These are phyloP conservation scores for Chloranthus sessilifolius DNA, from an alignment of 164 flowering plant species.

Conservation along the genomic window DNA sequence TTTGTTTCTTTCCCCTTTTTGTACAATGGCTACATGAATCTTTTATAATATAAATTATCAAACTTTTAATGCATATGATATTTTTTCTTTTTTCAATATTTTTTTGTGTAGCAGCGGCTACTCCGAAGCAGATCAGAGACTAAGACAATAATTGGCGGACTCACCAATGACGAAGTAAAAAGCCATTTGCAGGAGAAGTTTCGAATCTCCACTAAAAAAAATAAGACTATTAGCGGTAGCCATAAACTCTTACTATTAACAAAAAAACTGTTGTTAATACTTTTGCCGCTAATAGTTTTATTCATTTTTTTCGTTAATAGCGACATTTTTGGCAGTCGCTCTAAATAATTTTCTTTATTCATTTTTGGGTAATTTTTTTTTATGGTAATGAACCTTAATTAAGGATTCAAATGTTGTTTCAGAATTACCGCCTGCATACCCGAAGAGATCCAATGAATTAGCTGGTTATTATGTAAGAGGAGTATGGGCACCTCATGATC, in stretches of 20 bases:
- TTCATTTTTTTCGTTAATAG: too few relatives aligned
- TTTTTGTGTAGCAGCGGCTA: slow-evolving; percentile 35
- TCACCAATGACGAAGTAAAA: slow-evolving; percentile 61
- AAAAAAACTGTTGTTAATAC: too few relatives aligned
- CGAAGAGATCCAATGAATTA: slow-evolving; percentile 38
- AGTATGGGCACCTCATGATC: slow-evolving; percentile 47
- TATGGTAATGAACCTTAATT: background rate
- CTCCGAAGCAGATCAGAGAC: slow-evolving; percentile 57
- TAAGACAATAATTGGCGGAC: slow-evolving; percentile 56
- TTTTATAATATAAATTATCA: background rate
- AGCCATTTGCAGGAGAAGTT: slow-evolving; percentile 55
- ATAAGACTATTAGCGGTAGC: too few relatives aligned
- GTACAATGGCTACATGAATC: too few relatives aligned
- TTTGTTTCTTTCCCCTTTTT: background rate
- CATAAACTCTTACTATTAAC: too few relatives aligned
- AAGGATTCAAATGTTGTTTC: slow-evolving; percentile 21
- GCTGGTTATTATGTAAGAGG: slow-evolving; percentile 34
- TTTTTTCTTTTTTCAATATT: background rate
- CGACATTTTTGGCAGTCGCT: too few relatives aligned
- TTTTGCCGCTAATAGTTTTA: too few relatives aligned
- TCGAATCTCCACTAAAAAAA: too few relatives aligned
- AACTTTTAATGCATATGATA: background rate
- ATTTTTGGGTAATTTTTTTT: background rate
- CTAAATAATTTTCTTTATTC: background rate
- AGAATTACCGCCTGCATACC: slow-evolving; percentile 86